A percentile compares a stretch with the other conserved stretches of the same genome.
phyloP scores from a whole-genome alignment of 495 filamentous ascomycete genomes.

The Neurospora discreta region DNA sequence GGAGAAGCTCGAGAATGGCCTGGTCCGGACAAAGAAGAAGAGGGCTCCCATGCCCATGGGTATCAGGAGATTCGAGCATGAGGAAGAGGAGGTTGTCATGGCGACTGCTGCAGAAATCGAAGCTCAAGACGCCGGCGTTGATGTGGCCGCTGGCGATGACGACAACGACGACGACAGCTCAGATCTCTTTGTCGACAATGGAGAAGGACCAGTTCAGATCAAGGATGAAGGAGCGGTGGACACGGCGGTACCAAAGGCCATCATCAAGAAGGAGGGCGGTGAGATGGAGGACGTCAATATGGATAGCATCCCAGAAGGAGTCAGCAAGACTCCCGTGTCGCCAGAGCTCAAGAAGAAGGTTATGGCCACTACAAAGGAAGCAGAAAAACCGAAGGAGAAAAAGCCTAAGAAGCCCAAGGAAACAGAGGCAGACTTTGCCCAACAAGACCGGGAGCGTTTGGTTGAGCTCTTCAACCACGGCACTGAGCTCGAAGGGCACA shows the following conservation, averaged over 20 bases:
- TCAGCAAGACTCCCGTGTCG: slow-evolving; percentile 17
- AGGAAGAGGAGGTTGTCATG: slow-evolving; percentile 38
- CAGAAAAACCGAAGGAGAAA: slow-evolving; percentile 19
- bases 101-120: slow-evolving; percentile 43
- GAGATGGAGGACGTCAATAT: slow-evolving; percentile 25
- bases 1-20: slow-evolving; percentile 6
- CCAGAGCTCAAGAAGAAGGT: slow-evolving; percentile 23
- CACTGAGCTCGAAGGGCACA: slow-evolving; percentile 31
- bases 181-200: slow-evolving; percentile 31
- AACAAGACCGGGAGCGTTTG: slow-evolving; percentile 21
- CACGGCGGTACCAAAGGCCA: slow-evolving; percentile 20
- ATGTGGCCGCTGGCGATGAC: slow-evolving; percentile 12
- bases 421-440: slow-evolving; percentile 22
- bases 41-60: slow-evolving; percentile 32
- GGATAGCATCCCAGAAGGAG: slow-evolving; percentile 24
- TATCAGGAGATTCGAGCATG: slow-evolving; percentile 41
- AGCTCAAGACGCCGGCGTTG: slow-evolving; percentile 17
- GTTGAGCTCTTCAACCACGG: slow-evolving; percentile 20
- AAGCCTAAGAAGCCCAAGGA: slow-evolving; percentile 20
- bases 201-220: slow-evolving; percentile 4
- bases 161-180: slow-evolving; percentile 32
- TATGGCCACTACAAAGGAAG: neutral
- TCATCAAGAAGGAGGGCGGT: slow-evolving; percentile 22
- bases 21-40: slow-evolving; percentile 11
- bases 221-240: slow-evolving; percentile 24